Base-by-base conservation (phyloP, 2,329 filamentous ascomycete species). In the Colletotrichum sublineola region DNA sequence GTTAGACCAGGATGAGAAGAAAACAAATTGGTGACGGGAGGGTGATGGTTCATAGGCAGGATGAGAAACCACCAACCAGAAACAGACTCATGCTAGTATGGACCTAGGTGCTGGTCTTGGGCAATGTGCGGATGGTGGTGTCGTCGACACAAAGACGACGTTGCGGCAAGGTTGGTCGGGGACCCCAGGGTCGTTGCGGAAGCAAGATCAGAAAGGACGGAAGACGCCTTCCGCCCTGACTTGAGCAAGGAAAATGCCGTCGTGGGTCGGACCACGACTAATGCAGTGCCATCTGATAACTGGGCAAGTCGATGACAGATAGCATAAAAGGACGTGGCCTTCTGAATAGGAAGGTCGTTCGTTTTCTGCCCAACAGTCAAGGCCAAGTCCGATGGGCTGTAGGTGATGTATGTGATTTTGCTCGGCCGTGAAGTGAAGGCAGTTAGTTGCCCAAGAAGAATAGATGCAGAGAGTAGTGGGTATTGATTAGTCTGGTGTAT, bases 311-410 rank as follows among this genome's bases (percentile, higher is more conserved):
- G n/a, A 52, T 12, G 33, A 36, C n/a, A 31, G n/a, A 52, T 24
- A 29, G 46, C 36, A 46, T 63, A 48, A 20, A 24, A 53, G 46
- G 46, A 60, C 53, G 36, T 53, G 36, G 62, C n/a, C n/a, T 42
- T 53, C 44, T 55, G 53, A 69, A 66, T 63, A 66, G 44, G 53
- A 58, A 58, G 62, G 62, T 55, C 53, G 46, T 31, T 66, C 44
- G 48, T 53, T 36, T 15, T 33, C 12, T 36, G 15, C 52, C 9
- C 18, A 7, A n/a, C 15, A 24, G 52, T 12, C 31, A 36, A 20
- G 18, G 52, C 36, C 6, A 11, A 55, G 15, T 31, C 20, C 14
- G 29, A 53, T 33, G 44, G 53, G 55, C 12, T 52, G 11, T 12
- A 52, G 20, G 48, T 55, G 40, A 36, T 56, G 48, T n/a, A 36